Base-by-base conservation (phyloP, 2,329 filamentous ascomycete species). In the Calonectria leucothoes region DNA sequence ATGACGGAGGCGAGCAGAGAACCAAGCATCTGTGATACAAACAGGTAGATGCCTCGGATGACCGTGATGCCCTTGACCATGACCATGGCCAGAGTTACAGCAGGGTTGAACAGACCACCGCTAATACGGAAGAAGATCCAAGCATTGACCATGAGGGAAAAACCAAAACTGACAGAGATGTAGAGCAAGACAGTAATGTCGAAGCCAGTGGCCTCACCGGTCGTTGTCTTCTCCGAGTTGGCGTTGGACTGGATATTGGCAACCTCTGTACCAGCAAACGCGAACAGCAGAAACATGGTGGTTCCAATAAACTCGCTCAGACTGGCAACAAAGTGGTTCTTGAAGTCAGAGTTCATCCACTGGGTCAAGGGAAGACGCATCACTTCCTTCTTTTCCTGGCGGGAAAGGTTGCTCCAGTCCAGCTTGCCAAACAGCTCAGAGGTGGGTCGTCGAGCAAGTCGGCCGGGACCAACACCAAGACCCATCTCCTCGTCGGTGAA, bases 21-120 rank as follows among this genome's bases (percentile, higher is more conserved):
- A 1, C 83, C 90, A 2, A 88, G 75, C 7, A 92, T 81, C 78
- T 92, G 90, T 1, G 89, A 85, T 4, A 85, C 77, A 71, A 90
- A 86, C 17, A 91, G 80, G 6, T 87, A 82, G 0, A 85, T 68
- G 4, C 86, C 88, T 10, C 90, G 88, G 1, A 86, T 57, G 15
- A 85, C 81, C 6, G 83, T 83, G 39, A 91, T 84, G 4, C 86
- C 88, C 25, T 87, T 87, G 39, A 88, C 86, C 25, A 91, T 83
- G 29, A 86, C 83, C 70, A 91, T 87, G 2, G 87, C 89, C 1
- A 91, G 82, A 0, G 90, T 91, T 23, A 84, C 83, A 11, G 83
- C 83, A 4, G 83, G 83, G 74, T 84, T 84, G 73, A 84, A 84
- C 10, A 84, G 75, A 31, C 83, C 83, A 64, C 83, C 83, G 37